Base-by-base conservation (phyloP, 768 basidiomycete genomes). In the Mycena epipterygia region DNA sequence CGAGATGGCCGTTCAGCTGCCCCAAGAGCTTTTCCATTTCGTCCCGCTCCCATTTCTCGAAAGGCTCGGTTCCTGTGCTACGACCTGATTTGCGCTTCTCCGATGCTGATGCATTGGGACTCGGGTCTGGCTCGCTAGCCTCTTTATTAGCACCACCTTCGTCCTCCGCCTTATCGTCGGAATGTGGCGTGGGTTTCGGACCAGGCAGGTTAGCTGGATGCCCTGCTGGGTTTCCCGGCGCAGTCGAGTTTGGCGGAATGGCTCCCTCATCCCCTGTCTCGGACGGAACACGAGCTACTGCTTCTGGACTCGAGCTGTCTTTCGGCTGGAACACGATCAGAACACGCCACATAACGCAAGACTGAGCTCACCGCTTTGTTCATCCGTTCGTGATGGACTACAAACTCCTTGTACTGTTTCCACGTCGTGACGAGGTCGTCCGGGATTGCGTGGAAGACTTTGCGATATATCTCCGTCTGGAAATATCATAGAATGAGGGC, bases 381-480 rank as follows among this genome's bases (percentile, higher is more conserved):
- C 70, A 94, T 76, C 3, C 93, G 89, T 70, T 95, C 95, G 52
- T 95, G 92, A 76, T 93, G 87, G 7, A 85, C 80, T 52, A 92
- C 82, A 75, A 94, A 98, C 71, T 97, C 94, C 77, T 92, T 97
- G 75, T 89, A 98, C 76, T 95, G 93, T 76, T 96, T 96, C 97
- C 97, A 99, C 0, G 97, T 97, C 2, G 92, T 92, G 68, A 98
- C 89, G 27, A 91, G 85, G 78, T 99, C 97, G 79, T 99, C 97
- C 7, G 98, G 97, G 62, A 97, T 84, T 39, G 93, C 92, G 75
- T 95, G 92, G 84, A 99, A 99, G 5, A 98, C 96, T 78, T 94
- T 97, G 64, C 96, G 92, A 82, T 89, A 98, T 72, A 98, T 95
- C 78, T 97, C 95, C 70, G 97, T 99, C 96, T 97, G 68, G 14